Evolutionary conservation across 2,329 filamentous ascomycete species (phyloP).

Genomic region (Aureobasidium sp.): DNA sequence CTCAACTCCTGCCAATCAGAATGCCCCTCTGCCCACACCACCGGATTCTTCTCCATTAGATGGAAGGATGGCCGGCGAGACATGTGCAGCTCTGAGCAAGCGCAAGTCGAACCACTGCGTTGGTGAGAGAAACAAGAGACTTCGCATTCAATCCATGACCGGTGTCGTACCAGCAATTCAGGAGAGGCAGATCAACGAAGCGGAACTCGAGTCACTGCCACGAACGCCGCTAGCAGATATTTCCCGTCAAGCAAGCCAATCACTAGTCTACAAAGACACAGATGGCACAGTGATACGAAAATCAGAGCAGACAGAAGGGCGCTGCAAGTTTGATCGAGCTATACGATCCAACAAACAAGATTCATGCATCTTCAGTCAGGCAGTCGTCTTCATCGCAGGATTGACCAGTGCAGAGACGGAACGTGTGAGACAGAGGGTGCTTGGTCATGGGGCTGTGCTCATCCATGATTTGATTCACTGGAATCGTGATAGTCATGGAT

Average conservation of each 20-base stretch:
- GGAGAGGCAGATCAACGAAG: neutral
- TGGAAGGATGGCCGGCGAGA: too few species aligned
- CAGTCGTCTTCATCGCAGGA: conserved; percentile 7
- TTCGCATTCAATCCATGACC: too few species aligned
- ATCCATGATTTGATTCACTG: conserved; percentile 22
- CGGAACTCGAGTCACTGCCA: neutral
- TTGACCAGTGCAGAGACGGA: neutral
- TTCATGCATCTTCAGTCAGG: neutral
- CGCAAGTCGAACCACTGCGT: neutral
- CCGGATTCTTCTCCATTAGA: conserved; percentile 2
- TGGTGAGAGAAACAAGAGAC: neutral
- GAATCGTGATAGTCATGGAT: conserved; percentile 26
- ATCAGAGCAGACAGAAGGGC: neutral
- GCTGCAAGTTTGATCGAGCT: neutral
- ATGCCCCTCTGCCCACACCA: neutral
- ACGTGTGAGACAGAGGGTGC: neutral
- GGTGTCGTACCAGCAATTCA: neutral
- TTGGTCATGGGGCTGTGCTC: conserved; percentile 1
- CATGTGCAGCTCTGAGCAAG: neutral
- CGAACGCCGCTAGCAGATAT: conserved; percentile 11
- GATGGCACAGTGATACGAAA: neutral
- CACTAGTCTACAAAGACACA: neutral
- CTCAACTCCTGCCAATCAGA: neutral
- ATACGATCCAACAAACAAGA: neutral
- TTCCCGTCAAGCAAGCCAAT: neutral